Conservation (phyloP, 805 yeast species). For the Monosporozyma unispora region DNA sequence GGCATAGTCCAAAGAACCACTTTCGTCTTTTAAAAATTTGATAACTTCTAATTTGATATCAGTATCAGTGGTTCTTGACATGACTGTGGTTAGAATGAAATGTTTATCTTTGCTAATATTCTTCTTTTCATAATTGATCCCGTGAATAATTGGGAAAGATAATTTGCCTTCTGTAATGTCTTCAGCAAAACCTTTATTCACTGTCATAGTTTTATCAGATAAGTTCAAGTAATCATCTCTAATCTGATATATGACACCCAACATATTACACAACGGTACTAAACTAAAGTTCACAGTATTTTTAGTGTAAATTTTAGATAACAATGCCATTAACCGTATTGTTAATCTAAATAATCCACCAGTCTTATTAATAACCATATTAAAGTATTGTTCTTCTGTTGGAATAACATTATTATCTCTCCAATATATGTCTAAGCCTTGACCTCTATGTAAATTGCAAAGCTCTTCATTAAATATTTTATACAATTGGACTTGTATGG, state of each 20-base stretch:
- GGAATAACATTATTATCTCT: slow-evolving; percentile 53
- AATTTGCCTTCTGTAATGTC: slow-evolving; percentile 86
- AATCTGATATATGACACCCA: slow-evolving; percentile 82
- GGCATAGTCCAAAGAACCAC: slow-evolving; percentile 24
- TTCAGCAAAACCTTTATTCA: slow-evolving; percentile 73
- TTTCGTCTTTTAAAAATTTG: slow-evolving; percentile 33
- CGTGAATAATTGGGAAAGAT: slow-evolving; percentile 77
- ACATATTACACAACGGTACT: slow-evolving; percentile 55
- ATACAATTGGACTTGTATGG: slow-evolving; percentile 24
- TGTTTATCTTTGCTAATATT: slow-evolving; percentile 24
- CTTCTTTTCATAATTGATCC: slow-evolving; percentile 30
- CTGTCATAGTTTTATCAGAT: slow-evolving; percentile 35
- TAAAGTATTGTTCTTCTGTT: slow-evolving; percentile 51
- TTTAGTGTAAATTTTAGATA: slow-evolving; percentile 5
- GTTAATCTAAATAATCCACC: slow-evolving; percentile 82
- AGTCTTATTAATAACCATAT: slow-evolving; percentile 82
- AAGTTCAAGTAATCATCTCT: slow-evolving; percentile 78
- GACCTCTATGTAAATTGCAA: slow-evolving; percentile 79
- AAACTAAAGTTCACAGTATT: slow-evolving; percentile 23
- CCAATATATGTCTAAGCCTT: slow-evolving; percentile 85
- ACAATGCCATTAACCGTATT: slow-evolving; percentile 48
- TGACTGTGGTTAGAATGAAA: slow-evolving; percentile 42
- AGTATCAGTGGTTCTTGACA: slow-evolving; percentile 42
- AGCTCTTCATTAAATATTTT: slow-evolving; percentile 59
- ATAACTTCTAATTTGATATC: slow-evolving; percentile 45